phyloP scores from a whole-genome alignment of 75 land plant species.

The Cupressus sempervirens region DNA sequence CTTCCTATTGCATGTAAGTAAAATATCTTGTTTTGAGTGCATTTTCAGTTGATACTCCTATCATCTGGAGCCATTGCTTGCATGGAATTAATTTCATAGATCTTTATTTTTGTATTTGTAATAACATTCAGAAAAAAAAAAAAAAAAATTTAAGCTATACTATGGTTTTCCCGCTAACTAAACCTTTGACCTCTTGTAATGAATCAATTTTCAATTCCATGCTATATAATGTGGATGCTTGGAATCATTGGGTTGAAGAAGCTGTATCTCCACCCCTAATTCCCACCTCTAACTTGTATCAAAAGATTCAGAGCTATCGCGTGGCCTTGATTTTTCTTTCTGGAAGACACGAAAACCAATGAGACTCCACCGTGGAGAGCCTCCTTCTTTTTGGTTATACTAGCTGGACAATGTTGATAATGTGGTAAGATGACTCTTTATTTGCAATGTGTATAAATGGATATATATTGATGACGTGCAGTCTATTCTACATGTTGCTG shows the following conservation, averaged over 20 bases:
- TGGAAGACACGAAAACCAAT: slow-evolving; percentile 29
- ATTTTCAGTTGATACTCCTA: background rate
- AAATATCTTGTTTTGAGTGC: background rate
- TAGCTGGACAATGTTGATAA: slow-evolving; percentile 26
- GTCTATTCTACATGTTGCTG: background rate
- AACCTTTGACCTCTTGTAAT: background rate
- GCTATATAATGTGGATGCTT: slow-evolving; percentile 14
- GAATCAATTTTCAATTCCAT: background rate
- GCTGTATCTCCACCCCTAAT: slow-evolving; percentile 19
- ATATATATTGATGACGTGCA: background rate
- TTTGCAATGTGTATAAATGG: background rate
- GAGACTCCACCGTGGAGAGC: slow-evolving; percentile 26
- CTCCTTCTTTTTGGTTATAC: slow-evolving; percentile 27
- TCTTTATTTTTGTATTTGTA: background rate
- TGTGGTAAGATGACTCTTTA: slow-evolving; percentile 23
- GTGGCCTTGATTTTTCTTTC: slow-evolving; percentile 40
- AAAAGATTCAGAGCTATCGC: slow-evolving; percentile 13
- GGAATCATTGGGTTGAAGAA: slow-evolving; percentile 28
- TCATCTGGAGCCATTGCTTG: slow-evolving; percentile 1
- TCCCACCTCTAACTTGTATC: slow-evolving; percentile 21
- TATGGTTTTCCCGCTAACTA: background rate
- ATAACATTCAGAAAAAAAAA: background rate
- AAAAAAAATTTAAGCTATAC: no score
- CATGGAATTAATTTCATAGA: background rate
- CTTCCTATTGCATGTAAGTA: background rate